Percentiles rank a stretch among this genome's conserved stretches.
These are phyloP conservation scores for Mycena capillaripes DNA, from an alignment of 768 basidiomycete genomes.

Conservation along the genomic window DNA sequence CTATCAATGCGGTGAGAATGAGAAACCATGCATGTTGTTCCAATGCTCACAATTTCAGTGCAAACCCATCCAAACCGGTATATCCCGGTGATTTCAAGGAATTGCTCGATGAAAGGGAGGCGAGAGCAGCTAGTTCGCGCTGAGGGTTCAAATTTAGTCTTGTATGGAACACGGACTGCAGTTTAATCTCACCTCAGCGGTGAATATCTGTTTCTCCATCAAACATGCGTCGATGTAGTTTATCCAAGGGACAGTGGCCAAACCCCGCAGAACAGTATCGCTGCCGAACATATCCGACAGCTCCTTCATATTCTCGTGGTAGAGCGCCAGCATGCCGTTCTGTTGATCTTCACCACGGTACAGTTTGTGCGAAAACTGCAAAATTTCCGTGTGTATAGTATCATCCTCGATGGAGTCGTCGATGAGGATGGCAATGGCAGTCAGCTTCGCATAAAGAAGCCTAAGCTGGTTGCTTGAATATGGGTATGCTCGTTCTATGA, in stretches of 20 bases:
- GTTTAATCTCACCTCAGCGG: neutral
- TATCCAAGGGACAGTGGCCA: slow-evolving; percentile 16
- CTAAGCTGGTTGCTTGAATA: neutral
- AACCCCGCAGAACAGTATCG: slow-evolving; percentile 10
- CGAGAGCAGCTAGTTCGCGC: neutral
- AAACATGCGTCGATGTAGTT: slow-evolving; percentile 21
- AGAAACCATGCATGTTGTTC: too few species aligned
- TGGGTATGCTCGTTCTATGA: slow-evolving; percentile 20
- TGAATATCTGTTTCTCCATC: slow-evolving; percentile 13
- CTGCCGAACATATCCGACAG: slow-evolving; percentile 4
- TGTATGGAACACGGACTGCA: neutral
- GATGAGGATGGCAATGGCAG: slow-evolving; percentile 16
- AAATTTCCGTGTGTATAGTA: neutral
- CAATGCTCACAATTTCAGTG: slow-evolving; percentile 9
- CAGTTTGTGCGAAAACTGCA: slow-evolving; percentile 3
- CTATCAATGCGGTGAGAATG: neutral
- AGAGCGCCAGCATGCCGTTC: slow-evolving; percentile 16
- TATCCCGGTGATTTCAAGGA: neutral
- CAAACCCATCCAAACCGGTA: neutral
- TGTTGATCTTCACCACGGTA: slow-evolving; percentile 6
- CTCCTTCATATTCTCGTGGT: slow-evolving; percentile 1
- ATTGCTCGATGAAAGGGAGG: neutral
- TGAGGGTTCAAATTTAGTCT: neutral
- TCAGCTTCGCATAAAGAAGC: slow-evolving; percentile 24
- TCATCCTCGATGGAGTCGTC: slow-evolving; percentile 30